Conservation (phyloP, 2,329 filamentous ascomycete species). For the Pseudonectria buxi region DNA sequence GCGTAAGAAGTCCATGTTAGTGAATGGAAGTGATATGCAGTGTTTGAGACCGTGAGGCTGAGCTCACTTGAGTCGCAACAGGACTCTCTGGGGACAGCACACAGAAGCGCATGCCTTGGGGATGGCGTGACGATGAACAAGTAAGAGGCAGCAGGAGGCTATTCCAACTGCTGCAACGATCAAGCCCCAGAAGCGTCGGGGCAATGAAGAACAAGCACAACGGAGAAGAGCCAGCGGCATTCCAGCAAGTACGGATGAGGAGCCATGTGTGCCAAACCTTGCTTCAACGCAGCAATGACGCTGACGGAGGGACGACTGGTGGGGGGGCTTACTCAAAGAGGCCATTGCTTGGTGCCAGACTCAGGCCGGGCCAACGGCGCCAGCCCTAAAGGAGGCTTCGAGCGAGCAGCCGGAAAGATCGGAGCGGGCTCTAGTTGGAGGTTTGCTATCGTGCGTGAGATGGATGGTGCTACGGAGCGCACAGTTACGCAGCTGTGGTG, state of each 20-base stretch:
- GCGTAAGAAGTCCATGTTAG: slow-evolving; percentile 48
- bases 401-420: slow-evolving; percentile 5
- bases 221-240: too few relatives aligned
- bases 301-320: slow-evolving; percentile 1
- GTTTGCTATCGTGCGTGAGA: too few relatives aligned
- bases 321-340: slow-evolving; percentile 24
- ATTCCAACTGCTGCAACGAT: too few relatives aligned
- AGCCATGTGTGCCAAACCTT: too few relatives aligned
- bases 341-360: slow-evolving; percentile 16
- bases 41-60: neutral
- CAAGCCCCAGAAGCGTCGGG: too few relatives aligned
- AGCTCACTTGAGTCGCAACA: slow-evolving; percentile 4
- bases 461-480: too few relatives aligned
- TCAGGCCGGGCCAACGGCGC: slow-evolving; percentile 10
- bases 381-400: slow-evolving; percentile 16
- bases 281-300: slow-evolving; percentile 1
- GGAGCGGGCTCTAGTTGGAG: too few relatives aligned
- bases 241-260: too few relatives aligned
- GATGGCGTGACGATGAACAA: too few relatives aligned
- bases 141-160: too few relatives aligned
- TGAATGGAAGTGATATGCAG: slow-evolving; percentile 7
- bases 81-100: slow-evolving; percentile 1
- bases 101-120: neutral
- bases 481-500: too few relatives aligned
- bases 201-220: too few relatives aligned